Conservation (phyloP, 1,284 basidiomycete species). For the Naganishia albida region DNA sequence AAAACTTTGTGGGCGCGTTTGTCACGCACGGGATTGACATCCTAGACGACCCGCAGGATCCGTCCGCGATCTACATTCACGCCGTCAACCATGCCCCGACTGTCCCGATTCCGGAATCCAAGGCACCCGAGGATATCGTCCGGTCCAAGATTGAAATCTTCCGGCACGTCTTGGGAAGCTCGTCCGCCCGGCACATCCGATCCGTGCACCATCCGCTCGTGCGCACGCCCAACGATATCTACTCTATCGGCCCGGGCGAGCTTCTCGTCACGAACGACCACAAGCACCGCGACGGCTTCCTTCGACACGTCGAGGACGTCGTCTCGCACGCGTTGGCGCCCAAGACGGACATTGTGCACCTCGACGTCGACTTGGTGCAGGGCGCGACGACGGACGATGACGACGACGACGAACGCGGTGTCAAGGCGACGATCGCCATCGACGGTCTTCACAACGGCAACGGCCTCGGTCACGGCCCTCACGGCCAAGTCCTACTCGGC, state of each 20-base stretch:
- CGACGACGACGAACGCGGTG: not conserved
- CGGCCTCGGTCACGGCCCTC: constrained; percentile 40
- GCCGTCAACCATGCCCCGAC: constrained; percentile 42
- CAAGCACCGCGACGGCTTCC: constrained; percentile 35
- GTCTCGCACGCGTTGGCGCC: constrained; percentile 32
- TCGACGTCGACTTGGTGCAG: constrained; percentile 26
- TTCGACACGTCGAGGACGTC: constrained; percentile 40
- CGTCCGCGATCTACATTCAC: constrained; percentile 39
- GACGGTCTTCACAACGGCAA: constrained; percentile 43
- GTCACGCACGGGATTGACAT: constrained; percentile 46
- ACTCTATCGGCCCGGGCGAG: constrained; percentile 35
- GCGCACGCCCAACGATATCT: constrained; percentile 43
- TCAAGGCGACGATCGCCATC: constrained; percentile 34
- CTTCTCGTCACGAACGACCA: constrained; percentile 47
- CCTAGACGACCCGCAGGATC: constrained; percentile 34
- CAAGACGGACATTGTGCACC: constrained; percentile 34
- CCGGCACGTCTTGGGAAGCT: constrained; percentile 35
- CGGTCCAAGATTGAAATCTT: constrained; percentile 44
- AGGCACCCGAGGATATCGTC: constrained; percentile 13
- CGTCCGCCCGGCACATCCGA: constrained; percentile 35
- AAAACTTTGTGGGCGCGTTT: constrained; percentile 37
- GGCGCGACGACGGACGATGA: too few species aligned
- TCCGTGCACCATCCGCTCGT: constrained; percentile 39
- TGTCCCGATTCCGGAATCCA: constrained; percentile 4
- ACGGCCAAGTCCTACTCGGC: constrained; percentile 36